Evolutionary conservation across 2,329 filamentous ascomycete species (phyloP).

Genomic region (Ophiosphaerella korrae): DNA sequence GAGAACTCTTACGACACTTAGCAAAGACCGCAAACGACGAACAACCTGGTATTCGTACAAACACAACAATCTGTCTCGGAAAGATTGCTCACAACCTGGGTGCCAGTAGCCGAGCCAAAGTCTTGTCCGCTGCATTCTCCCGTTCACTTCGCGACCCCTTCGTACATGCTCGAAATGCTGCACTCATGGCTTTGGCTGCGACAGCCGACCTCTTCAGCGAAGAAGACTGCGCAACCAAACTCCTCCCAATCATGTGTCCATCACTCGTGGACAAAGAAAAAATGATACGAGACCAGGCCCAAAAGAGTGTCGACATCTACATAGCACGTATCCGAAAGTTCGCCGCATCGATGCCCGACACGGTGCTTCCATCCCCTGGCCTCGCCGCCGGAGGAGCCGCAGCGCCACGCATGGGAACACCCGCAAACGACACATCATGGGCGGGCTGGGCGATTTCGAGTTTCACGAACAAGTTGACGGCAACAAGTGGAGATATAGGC

Average conservation of each 20-base stretch:
- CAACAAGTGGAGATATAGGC: slow-evolving; percentile 86
- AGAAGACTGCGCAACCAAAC: slow-evolving; percentile 83
- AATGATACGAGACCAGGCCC: slow-evolving; percentile 86
- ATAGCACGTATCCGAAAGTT: slow-evolving; percentile 82
- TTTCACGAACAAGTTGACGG: slow-evolving; percentile 90
- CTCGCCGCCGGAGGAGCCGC: slow-evolving; percentile 53
- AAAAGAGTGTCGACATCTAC: slow-evolving; percentile 86
- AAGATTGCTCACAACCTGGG: slow-evolving; percentile 94
- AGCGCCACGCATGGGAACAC: slow-evolving; percentile 77
- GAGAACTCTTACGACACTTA: slow-evolving; percentile 85
- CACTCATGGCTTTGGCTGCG: slow-evolving; percentile 81
- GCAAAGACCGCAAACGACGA: slow-evolving; percentile 98
- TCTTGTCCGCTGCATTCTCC: slow-evolving; percentile 89
- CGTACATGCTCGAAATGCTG: slow-evolving; percentile 88
- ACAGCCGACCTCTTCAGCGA: slow-evolving; percentile 86
- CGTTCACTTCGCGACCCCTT: slow-evolving; percentile 91
- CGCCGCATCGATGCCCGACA: slow-evolving; percentile 78
- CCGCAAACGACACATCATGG: slow-evolving; percentile 75
- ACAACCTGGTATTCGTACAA: slow-evolving; percentile 94
- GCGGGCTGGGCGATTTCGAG: slow-evolving; percentile 98
- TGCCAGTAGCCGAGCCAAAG: slow-evolving; percentile 76
- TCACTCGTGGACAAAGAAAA: slow-evolving; percentile 94
- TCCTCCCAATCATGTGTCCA: slow-evolving; percentile 84
- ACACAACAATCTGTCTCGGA: slow-evolving; percentile 95
- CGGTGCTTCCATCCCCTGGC: slow-evolving; percentile 68